These are phyloP conservation scores for Fomitiporia mediterranea DNA, from an alignment of 1,284 basidiomycete species.

Conservation along the genomic window DNA sequence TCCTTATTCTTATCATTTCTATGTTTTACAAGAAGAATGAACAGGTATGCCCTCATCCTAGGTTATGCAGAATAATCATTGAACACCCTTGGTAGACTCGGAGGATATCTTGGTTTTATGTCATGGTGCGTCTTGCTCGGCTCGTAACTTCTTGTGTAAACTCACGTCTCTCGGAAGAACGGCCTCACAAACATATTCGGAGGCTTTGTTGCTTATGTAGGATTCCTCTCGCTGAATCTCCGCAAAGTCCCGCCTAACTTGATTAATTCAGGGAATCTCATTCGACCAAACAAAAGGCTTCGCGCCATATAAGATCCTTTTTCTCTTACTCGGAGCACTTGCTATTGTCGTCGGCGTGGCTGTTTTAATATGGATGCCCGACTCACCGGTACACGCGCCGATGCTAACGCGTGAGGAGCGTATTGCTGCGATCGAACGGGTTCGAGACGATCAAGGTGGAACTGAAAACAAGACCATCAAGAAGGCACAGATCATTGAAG, in stretches of 20 bases:
- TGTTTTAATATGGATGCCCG: conserved; percentile 59
- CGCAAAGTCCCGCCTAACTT: background rate
- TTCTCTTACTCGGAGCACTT: conserved; percentile 54
- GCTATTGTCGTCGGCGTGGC: conserved; percentile 55
- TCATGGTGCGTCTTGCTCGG: conserved; percentile 44
- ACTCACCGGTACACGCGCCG: conserved; percentile 58
- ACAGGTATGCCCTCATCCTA: conserved; percentile 36
- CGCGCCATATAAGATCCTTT: conserved; percentile 59
- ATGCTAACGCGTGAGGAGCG: conserved; percentile 57
- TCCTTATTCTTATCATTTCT: conserved; percentile 57
- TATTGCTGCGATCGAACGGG: conserved; percentile 59
- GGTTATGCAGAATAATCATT: background rate
- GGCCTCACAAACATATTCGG: conserved; percentile 60
- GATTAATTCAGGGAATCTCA: conserved; percentile 45
- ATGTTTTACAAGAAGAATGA: conserved; percentile 72
- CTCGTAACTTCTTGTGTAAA: background rate
- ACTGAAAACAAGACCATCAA: conserved; percentile 59
- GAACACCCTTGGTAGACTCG: conserved; percentile 36
- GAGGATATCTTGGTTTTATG: conserved; percentile 63
- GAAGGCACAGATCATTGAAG: conserved; percentile 54
- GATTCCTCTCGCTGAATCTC: conserved; percentile 18
- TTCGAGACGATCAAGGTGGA: conserved; percentile 64
- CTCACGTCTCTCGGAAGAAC: conserved; percentile 35
- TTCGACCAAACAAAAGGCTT: conserved; percentile 46
- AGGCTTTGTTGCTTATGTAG: conserved; percentile 60